Percentiles rank a stretch among this genome's conserved stretches.
phyloP scores from a whole-genome alignment of 2,329 filamentous ascomycete genomes.

The Calonectria leucothoes region DNA sequence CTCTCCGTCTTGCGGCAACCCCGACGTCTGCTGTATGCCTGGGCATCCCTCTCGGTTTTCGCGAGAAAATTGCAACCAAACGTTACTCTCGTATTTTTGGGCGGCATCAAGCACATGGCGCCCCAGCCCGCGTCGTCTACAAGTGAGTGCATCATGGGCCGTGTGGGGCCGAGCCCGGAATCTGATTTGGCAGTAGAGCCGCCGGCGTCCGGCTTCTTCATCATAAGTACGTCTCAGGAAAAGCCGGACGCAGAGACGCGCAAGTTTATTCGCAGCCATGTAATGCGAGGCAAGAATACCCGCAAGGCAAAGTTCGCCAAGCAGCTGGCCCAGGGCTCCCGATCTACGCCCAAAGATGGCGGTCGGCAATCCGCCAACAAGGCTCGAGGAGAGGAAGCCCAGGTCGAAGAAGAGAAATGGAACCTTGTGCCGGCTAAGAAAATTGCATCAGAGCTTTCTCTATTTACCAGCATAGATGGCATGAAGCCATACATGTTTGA shows the following conservation, averaged over 20 bases:
- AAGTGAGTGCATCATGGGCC: background rate
- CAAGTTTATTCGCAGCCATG: slow-evolving; percentile 43
- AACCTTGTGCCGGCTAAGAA: slow-evolving; percentile 6
- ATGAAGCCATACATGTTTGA: slow-evolving; percentile 27
- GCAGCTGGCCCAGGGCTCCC: background rate
- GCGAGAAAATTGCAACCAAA: background rate
- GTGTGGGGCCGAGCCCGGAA: background rate
- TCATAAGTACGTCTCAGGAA: slow-evolving; percentile 34
- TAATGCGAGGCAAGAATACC: slow-evolving; percentile 44
- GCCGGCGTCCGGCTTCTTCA: slow-evolving; percentile 15
- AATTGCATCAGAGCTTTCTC: slow-evolving; percentile 27
- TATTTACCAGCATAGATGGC: slow-evolving; percentile 8
- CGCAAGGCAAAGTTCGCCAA: slow-evolving; percentile 20
- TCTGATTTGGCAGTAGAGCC: slow-evolving; percentile 8
- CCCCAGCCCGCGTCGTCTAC: background rate
- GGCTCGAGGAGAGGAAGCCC: background rate
- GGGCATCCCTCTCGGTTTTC: too few relatives aligned
- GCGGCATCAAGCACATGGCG: background rate
- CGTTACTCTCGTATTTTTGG: background rate
- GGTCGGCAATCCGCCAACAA: background rate
- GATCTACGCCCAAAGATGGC: background rate
- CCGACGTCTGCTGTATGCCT: too few relatives aligned
- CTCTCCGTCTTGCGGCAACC: too few relatives aligned
- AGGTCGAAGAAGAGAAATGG: background rate
- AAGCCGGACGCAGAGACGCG: slow-evolving; percentile 36